phyloP scores from a whole-genome alignment of 139 green algal genomes.

The Chlorella sp. region DNA sequence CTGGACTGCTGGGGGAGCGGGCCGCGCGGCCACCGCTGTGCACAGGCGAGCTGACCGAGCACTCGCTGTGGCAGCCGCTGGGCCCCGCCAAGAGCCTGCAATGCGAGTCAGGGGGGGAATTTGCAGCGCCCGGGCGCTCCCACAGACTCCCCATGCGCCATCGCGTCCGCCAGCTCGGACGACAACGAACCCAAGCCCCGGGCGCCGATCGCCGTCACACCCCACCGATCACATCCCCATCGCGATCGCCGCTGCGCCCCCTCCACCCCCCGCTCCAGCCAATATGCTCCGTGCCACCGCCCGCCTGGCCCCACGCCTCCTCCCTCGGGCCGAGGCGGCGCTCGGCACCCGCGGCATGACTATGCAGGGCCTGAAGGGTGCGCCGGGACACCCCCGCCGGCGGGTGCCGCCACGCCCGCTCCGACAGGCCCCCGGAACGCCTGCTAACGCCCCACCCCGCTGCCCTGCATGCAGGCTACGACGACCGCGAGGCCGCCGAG shows the following conservation, averaged over 20 bases:
- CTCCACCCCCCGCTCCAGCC: background rate
- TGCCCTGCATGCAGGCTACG: slow-evolving; percentile 34
- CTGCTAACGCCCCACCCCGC: too few relatives aligned
- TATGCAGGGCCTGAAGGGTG: slow-evolving; percentile 25
- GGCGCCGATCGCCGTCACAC: background rate
- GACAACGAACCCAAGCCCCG: background rate
- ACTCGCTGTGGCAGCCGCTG: background rate
- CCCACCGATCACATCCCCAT: background rate
- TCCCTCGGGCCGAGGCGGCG: slow-evolving; percentile 10
- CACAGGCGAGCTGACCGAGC: background rate
- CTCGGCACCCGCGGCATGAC: slow-evolving; percentile 19
- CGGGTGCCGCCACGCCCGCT: background rate
- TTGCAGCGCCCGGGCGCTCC: background rate
- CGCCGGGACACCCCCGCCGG: background rate
- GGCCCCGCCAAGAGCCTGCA: too few relatives aligned
- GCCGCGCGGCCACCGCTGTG: background rate
- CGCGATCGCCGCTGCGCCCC: background rate
- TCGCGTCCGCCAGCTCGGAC: background rate
- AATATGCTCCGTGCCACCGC: slow-evolving; percentile 24
- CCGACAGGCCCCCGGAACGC: background rate
- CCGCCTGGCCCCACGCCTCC: background rate
- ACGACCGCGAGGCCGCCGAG: slow-evolving; percentile 40
- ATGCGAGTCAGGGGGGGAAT: background rate
- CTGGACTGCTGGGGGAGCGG: background rate
- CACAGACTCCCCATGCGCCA: background rate